Evolutionary conservation across 2,329 filamentous ascomycete species (phyloP).

Genomic region (Leptographium procerum): DNA sequence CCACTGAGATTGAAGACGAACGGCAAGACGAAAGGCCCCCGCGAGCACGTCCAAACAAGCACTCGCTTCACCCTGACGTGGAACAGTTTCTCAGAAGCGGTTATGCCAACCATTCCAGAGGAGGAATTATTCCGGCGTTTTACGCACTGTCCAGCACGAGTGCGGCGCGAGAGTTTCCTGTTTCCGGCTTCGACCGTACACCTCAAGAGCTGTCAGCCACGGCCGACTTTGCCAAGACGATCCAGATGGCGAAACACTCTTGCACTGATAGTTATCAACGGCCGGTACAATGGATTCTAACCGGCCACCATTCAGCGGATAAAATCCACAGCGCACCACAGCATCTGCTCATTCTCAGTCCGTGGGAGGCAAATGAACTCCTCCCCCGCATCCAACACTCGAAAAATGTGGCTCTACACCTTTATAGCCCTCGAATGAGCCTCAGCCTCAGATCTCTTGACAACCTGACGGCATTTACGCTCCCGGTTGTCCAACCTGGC

Average conservation of each 20-base stretch:
- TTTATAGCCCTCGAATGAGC: background rate
- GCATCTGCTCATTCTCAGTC: background rate
- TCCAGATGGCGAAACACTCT: too few relatives aligned
- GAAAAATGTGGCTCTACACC: background rate
- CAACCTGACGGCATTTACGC: background rate
- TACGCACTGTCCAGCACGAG: background rate
- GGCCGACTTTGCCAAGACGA: conserved; percentile 35
- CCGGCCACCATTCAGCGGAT: background rate
- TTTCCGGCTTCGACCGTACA: conserved; percentile 15
- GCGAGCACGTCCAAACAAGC: conserved; percentile 23
- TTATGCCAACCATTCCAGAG: conserved; percentile 10
- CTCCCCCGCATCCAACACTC: background rate
- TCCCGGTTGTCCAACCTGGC: background rate
- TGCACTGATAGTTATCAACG: background rate
- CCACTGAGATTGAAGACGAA: conserved; percentile 52
- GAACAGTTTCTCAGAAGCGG: conserved; percentile 27
- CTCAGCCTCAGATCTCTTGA: background rate
- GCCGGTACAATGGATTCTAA: background rate
- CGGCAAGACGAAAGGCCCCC: conserved; percentile 39
- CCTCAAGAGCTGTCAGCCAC: conserved; percentile 33
- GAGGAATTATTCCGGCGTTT: background rate
- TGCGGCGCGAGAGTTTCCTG: background rate
- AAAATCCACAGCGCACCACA: too few relatives aligned
- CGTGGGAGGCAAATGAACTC: background rate
- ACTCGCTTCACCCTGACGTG: conserved; percentile 34